Base-by-base conservation (phyloP, 2,329 filamentous ascomycete species). In the Colletotrichum kahawae region DNA sequence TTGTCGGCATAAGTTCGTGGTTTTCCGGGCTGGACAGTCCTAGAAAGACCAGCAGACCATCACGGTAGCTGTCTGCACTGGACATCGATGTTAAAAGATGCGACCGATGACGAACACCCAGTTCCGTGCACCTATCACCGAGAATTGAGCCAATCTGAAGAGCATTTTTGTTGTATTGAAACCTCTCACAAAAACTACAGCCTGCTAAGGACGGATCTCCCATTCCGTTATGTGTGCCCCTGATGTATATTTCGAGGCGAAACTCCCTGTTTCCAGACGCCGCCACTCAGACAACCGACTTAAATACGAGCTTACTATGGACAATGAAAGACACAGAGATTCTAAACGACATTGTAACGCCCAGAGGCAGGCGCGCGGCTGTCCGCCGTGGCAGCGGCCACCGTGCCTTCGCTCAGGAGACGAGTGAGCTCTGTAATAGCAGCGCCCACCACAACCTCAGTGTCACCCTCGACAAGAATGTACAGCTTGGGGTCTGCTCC, bases 381-480 rank as follows among this genome's bases (percentile, higher is more conserved):
- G 82, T 97, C 94, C n/a, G 94, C 93, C 80, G 98, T 96, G 31
- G 94, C 95, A 13, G 96, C 95, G 16, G 95, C 95, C 80, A 97
- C 92, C 0, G 96, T 98, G 14, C 95, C 97, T 84, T 98, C 97
- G 82, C 94, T 95, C 79, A 99, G 86, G 80, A 98, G 87, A 62
- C 96, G 91, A 82, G 95, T 96, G 78, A 99, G 89, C 85, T 98
- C 96, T 78, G 92, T 92, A 91, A 99, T 95, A 3, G 97, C 97
- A 80, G 95, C 94, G 67, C 94, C 95, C 33, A 99, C 97, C 36
- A 95, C 93, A 68, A 98, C 88, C 84, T 99, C 97, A 0, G 97
- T 98, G 81, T 99, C 97, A 56, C 97, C 97, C 83, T 99, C 97
- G 72, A 99, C 97, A 76, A 99, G 90, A 80, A 99, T 98, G 83